phyloP scores from a whole-genome alignment of 225 moss, liverwort and hornwort genomes.

The Pleurozium schreberi region DNA sequence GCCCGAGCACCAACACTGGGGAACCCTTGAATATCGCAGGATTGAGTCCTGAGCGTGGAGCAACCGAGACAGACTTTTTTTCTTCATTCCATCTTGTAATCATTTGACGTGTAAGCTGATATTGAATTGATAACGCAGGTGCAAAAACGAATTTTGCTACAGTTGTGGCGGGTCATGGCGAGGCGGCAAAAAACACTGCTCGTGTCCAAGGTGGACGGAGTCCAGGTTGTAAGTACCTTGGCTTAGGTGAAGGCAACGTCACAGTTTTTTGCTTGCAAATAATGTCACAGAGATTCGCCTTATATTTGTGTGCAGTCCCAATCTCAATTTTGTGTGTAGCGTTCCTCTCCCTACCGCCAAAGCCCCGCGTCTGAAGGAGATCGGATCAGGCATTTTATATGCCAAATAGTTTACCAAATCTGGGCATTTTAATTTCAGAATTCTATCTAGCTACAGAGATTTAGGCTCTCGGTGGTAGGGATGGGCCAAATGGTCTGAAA shows the following conservation, averaged over 20 bases:
- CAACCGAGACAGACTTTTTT: not conserved
- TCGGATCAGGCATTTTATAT: not conserved
- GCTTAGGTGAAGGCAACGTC: not conserved
- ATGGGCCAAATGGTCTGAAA: not conserved
- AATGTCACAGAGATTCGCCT: not conserved
- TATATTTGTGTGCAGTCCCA: not conserved
- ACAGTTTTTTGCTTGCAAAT: not conserved
- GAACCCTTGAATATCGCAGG: not conserved
- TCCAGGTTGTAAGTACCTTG: not conserved
- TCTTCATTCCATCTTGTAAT: not conserved
- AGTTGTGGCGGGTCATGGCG: slow-evolving; percentile 8
- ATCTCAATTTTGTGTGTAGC: not conserved
- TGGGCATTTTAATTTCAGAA: too few species aligned
- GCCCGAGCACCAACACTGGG: not conserved
- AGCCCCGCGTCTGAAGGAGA: not conserved
- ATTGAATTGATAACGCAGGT: not conserved
- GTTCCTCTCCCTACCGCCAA: not conserved
- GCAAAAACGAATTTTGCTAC: slow-evolving; percentile 28
- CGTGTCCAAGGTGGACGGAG: not conserved
- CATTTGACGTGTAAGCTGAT: not conserved
- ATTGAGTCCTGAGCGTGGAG: not conserved
- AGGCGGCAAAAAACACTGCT: not conserved
- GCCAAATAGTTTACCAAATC: not conserved
- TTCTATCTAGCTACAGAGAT: not conserved
- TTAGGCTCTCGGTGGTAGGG: not conserved